Evolutionary conservation across 306 rosid genomes (phyloP).

Genomic region (Prosopis cineraria): DNA sequence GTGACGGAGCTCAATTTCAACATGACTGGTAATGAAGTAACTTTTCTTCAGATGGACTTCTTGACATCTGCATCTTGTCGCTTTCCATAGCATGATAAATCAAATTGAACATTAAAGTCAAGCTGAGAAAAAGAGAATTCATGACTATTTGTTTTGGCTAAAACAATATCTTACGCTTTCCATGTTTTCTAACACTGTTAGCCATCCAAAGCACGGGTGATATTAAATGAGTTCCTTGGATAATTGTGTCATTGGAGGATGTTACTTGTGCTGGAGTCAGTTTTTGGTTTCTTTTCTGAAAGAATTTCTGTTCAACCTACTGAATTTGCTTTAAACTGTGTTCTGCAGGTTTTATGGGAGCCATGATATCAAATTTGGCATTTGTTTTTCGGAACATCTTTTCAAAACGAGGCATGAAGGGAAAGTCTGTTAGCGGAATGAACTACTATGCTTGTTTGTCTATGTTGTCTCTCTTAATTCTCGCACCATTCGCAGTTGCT

Average conservation of each 20-base stretch:
- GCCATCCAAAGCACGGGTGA: background rate
- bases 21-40: constrained; percentile 67
- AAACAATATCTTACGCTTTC: background rate
- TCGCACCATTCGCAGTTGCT: constrained; percentile 84
- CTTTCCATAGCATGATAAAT: background rate
- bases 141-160: background rate
- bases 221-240: background rate
- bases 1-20: constrained; percentile 95
- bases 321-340: constrained; percentile 24
- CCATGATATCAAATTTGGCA: constrained; percentile 94
- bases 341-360: constrained; percentile 94
- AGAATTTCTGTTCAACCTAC: background rate
- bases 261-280: background rate
- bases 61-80: background rate
- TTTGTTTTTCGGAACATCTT: constrained; percentile 87
- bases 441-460: constrained; percentile 94
- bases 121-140: constrained; percentile 11
- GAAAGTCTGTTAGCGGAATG: constrained; percentile 92
- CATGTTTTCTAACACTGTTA: background rate
- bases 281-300: constrained; percentile 10
- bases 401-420: constrained; percentile 91
- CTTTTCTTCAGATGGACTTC: background rate
- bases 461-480: constrained; percentile 69
- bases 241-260: background rate
- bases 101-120: background rate